Evolutionary conservation across 768 basidiomycete species (phyloP).

Genomic region (Suillus decipiens): DNA sequence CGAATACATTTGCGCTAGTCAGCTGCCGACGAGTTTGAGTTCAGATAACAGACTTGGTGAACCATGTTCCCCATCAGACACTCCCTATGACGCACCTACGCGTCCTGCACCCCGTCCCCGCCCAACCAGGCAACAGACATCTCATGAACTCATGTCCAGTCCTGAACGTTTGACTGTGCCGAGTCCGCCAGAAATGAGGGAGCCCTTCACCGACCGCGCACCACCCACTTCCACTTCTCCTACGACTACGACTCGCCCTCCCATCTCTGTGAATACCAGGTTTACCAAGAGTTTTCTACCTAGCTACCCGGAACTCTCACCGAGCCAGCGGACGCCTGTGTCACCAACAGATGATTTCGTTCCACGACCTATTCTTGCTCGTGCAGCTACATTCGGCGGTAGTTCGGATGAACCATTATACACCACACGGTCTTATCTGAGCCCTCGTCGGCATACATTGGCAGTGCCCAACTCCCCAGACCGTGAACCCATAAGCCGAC

Average conservation of each 20-base stretch:
- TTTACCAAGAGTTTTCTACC: background rate
- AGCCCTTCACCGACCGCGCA: background rate
- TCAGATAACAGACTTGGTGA: background rate
- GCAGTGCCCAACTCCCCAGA: conserved; percentile 12
- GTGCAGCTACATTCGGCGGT: conserved; percentile 16
- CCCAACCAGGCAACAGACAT: conserved; percentile 10
- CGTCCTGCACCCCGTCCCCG: conserved; percentile 2
- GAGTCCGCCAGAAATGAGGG: conserved; percentile 1
- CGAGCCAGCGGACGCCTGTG: conserved; percentile 11
- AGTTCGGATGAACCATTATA: conserved; percentile 13
- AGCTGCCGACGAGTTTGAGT: background rate
- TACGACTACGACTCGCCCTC: background rate
- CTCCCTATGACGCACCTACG: conserved; percentile 6
- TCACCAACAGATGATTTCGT: conserved; percentile 3
- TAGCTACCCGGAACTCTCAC: background rate
- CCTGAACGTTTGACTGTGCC: conserved; percentile 3
- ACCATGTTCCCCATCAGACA: conserved; percentile 11
- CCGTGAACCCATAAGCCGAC: conserved; percentile 9
- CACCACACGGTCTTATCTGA: conserved; percentile 2
- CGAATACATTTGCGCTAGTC: conserved; percentile 5
- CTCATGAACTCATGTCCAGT: background rate
- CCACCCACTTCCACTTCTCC: conserved; percentile 3
- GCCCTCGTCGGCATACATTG: conserved; percentile 14
- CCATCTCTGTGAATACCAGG: conserved; percentile 9
- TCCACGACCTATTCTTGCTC: conserved; percentile 8